These are phyloP conservation scores for Centaurea solstitialis DNA, from an alignment of 129 eudicot species.

Conservation along the genomic window DNA sequence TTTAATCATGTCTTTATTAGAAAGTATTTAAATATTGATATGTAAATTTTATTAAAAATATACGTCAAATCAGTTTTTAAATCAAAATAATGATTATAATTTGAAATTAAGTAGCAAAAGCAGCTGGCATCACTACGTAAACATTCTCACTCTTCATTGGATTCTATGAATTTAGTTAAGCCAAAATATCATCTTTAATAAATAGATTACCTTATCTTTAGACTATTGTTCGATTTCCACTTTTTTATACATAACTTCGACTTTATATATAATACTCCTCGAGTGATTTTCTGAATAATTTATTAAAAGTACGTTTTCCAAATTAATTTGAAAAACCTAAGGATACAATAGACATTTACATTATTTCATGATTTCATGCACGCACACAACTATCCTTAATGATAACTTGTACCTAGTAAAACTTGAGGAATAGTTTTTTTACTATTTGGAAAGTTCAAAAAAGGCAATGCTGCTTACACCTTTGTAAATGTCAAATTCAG, in stretches of 20 bases:
- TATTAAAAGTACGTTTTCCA: too few relatives aligned
- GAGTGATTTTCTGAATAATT: background rate
- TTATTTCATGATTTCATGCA: background rate
- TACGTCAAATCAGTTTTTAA: background rate
- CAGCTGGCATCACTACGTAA: slow-evolving; percentile 7
- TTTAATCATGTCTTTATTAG: background rate
- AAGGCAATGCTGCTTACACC: too few relatives aligned
- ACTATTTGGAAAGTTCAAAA: too few relatives aligned
- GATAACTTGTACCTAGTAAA: background rate
- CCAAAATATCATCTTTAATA: background rate
- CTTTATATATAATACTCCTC: background rate
- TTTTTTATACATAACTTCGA: background rate
- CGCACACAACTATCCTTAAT: background rate
- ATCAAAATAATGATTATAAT: background rate
- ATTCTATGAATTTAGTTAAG: slow-evolving; percentile 4
- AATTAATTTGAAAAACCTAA: too few relatives aligned
- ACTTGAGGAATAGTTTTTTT: background rate
- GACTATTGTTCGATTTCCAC: background rate
- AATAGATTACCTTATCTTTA: background rate
- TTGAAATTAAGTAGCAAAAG: background rate
- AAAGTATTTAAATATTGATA: background rate
- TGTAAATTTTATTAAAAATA: background rate
- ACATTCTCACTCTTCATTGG: background rate
- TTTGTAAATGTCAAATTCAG: too few relatives aligned
- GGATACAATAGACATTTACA: too few relatives aligned